A percentile compares a stretch with the other conserved stretches of the same genome.
These are phyloP conservation scores for Mycena albidolilacea DNA, from an alignment of 768 basidiomycete genomes.

Conservation along the genomic window DNA sequence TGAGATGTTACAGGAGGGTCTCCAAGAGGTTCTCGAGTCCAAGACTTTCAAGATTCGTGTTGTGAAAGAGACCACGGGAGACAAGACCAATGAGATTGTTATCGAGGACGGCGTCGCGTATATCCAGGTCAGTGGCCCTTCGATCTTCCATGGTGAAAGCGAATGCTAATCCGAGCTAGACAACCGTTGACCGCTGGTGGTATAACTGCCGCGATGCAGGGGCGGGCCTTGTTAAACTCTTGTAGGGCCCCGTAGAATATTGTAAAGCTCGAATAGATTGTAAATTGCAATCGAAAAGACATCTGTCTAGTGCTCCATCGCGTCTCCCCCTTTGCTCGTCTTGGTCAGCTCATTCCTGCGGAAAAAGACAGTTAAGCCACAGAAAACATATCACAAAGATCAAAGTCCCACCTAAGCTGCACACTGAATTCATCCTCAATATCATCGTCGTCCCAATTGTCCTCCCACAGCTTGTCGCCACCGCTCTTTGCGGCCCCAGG, in stretches of 20 bases:
- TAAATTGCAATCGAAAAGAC: not conserved
- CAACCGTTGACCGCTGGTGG: constrained; percentile 44
- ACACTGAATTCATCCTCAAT: constrained; percentile 98
- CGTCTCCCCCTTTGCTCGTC: constrained; percentile 61
- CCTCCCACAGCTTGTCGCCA: constrained; percentile 97
- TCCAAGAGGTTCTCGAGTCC: constrained; percentile 50
- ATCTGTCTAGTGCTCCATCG: constrained; percentile 67
- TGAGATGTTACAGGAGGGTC: constrained; percentile 58
- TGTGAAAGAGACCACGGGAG: constrained; percentile 46
- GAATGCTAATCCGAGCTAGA: constrained; percentile 33
- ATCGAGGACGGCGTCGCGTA: constrained; percentile 54
- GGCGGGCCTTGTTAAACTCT: constrained; percentile 42
- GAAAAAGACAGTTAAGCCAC: not conserved
- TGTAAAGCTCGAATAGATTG: not conserved
- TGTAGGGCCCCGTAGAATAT: constrained; percentile 32
- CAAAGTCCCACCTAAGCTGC: constrained; percentile 85
- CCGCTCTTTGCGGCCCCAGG: constrained; percentile 85
- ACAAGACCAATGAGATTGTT: constrained; percentile 47
- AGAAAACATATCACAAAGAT: not conserved
- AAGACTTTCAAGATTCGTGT: constrained; percentile 56
- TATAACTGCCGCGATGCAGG: constrained; percentile 44
- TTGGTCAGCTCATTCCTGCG: constrained; percentile 79
- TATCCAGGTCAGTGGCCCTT: constrained; percentile 48
- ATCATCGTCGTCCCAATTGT: constrained; percentile 99
- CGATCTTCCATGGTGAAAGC: not conserved